Percentiles rank a stretch among this genome's conserved stretches.
Evolutionary conservation across 2,329 filamentous ascomycete genomes (phyloP).

Genomic region (Clarireedia homoeocarpa): DNA sequence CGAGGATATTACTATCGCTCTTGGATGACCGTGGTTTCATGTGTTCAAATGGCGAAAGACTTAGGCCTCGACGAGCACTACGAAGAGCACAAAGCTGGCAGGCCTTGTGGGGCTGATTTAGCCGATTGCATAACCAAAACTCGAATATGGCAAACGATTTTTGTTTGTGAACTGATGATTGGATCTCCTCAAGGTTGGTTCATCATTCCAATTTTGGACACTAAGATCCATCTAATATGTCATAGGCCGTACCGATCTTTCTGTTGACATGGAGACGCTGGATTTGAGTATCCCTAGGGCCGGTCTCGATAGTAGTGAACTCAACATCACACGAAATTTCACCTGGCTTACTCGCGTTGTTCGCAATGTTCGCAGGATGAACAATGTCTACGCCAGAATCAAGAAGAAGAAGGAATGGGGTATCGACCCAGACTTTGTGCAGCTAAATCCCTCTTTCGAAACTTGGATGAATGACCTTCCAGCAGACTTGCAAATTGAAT

Average conservation of each 20-base stretch:
- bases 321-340: conserved; percentile 74
- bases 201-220: not conserved
- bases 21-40: conserved; percentile 91
- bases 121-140: conserved; percentile 79
- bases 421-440: conserved; percentile 72
- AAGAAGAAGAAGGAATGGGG: conserved; percentile 79
- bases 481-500: conserved; percentile 67
- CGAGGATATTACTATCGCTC: conserved; percentile 94
- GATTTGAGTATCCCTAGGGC: conserved; percentile 62
- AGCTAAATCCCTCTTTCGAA: conserved; percentile 69
- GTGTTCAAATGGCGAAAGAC: conserved; percentile 89
- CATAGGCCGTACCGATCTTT: conserved; percentile 67
- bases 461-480: conserved; percentile 73
- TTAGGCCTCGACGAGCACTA: conserved; percentile 83
- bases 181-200: conserved; percentile 77
- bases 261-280: conserved; percentile 66
- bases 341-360: conserved; percentile 72
- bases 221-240: conserved; percentile 12
- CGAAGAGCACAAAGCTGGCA: conserved; percentile 66
- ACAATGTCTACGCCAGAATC: conserved; percentile 63
- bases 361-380: conserved; percentile 70
- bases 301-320: conserved; percentile 67
- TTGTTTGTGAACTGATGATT: conserved; percentile 84
- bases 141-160: conserved; percentile 82
- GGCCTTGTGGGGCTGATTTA: conserved; percentile 57